Evolutionary conservation across 2,329 filamentous ascomycete species (phyloP).

Genomic region (Paraphaeosphaeria sporulosa): DNA sequence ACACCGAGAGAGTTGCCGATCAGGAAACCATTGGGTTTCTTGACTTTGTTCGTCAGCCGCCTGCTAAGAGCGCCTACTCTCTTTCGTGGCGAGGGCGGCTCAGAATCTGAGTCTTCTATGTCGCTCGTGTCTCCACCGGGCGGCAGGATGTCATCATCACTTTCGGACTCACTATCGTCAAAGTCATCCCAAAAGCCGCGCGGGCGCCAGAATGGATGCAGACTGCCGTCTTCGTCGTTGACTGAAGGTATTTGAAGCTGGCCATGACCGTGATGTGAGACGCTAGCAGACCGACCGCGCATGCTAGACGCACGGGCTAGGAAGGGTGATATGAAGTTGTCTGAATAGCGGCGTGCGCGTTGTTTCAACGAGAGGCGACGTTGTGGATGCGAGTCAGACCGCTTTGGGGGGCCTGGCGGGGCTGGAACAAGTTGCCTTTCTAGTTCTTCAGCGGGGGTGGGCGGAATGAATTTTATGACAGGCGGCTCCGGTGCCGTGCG

Average conservation of each 20-base stretch:
- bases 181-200: slow-evolving; percentile 69
- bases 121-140: slow-evolving; percentile 57
- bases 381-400: slow-evolving; percentile 44
- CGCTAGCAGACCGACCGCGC: slow-evolving; percentile 31
- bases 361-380: slow-evolving; percentile 52
- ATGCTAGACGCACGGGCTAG: slow-evolving; percentile 42
- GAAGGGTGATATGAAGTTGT: slow-evolving; percentile 53
- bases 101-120: slow-evolving; percentile 35
- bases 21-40: slow-evolving; percentile 54
- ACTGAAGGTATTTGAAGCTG: slow-evolving; percentile 39
- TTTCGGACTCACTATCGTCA: slow-evolving; percentile 49
- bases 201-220: slow-evolving; percentile 70
- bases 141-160: slow-evolving; percentile 50
- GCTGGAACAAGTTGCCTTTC: slow-evolving; percentile 47
- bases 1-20: slow-evolving; percentile 66
- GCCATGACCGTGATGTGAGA: slow-evolving; percentile 28
- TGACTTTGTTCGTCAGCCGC: slow-evolving; percentile 49
- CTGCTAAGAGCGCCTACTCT: slow-evolving; percentile 34
- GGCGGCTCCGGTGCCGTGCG: slow-evolving; percentile 65
- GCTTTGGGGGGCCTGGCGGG: slow-evolving; percentile 35
- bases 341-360: slow-evolving; percentile 55
- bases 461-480: slow-evolving; percentile 62
- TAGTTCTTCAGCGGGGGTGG: slow-evolving; percentile 59
- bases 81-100: slow-evolving; percentile 24
- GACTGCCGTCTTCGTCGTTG: slow-evolving; percentile 52